phyloP scores from a whole-genome alignment of 1,284 basidiomycete species.

The Ceratorhiza oryzae-sativae region DNA sequence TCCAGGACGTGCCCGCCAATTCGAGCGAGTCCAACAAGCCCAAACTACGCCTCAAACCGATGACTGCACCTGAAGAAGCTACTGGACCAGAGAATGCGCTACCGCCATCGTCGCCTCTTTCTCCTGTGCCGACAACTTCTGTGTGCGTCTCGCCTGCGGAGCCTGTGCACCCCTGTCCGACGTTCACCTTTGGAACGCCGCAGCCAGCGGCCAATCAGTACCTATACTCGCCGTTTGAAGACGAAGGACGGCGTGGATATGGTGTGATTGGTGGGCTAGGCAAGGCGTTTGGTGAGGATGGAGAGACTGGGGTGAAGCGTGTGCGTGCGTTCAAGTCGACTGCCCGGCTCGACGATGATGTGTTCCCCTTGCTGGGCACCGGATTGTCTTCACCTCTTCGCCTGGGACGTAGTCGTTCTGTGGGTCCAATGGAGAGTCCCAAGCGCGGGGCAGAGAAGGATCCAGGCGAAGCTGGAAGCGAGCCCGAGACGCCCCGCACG shows the following conservation, averaged over 20 bases:
- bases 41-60: slow-evolving; percentile 31
- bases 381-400: slow-evolving; percentile 21
- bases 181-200: slow-evolving; percentile 17
- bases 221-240: slow-evolving; percentile 37
- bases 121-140: slow-evolving; percentile 29
- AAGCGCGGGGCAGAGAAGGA: slow-evolving; percentile 10
- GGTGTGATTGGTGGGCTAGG: slow-evolving; percentile 27
- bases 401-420: slow-evolving; percentile 21
- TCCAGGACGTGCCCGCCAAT: slow-evolving; percentile 29
- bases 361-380: slow-evolving; percentile 19
- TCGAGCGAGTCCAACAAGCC: slow-evolving; percentile 28
- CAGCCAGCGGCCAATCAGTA: slow-evolving; percentile 4
- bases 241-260: slow-evolving; percentile 24
- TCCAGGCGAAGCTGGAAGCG: slow-evolving; percentile 28
- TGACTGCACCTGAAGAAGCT: slow-evolving; percentile 12
- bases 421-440: slow-evolving; percentile 18
- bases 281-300: slow-evolving; percentile 37
- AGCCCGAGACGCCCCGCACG: slow-evolving; percentile 32
- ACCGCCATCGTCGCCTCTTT: slow-evolving; percentile 33
- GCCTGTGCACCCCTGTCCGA: slow-evolving; percentile 34
- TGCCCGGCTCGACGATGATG: slow-evolving; percentile 26
- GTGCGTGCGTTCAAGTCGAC: slow-evolving; percentile 36
- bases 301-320: slow-evolving; percentile 23
- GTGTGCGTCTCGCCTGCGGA: slow-evolving; percentile 29
- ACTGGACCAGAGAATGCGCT: slow-evolving; percentile 26